Evolutionary conservation across 2,329 filamentous ascomycete species (phyloP), one percentile per base, ranked within the genome.

Genomic region (Ophiostoma sp.): DNA sequence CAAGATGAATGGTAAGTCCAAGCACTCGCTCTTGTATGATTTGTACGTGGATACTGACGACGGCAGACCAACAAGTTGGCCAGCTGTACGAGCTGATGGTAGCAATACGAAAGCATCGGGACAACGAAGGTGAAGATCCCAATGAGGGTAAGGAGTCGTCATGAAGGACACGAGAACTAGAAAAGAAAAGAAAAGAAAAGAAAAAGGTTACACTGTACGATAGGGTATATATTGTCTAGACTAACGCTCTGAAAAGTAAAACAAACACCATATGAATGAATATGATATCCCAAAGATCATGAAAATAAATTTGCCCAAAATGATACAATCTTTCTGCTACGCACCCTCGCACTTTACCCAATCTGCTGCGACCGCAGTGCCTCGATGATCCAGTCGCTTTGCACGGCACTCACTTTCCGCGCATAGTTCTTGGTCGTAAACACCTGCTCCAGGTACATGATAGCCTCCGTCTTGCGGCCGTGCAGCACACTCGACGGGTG

Each of bases 11-110:
- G 95, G 94, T 97, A 81, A 78, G 90, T 85, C 8, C 59, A 48
- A 19, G 15, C 42, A 19, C 12, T 3, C 15, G 0, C 22, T 31
- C 4, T n/a, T n/a, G 5, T 2, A 63, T 8, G 57, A 63, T 36
- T 8, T 33, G 55, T 4, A 9, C 31, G 59, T n/a, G 4, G 1
- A 45, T 19, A 17, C 69, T 73, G 70, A 68, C 71, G 33, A 77
- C 63, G 50, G 12, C 75, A 97, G 94, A 98, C 80, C 92, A 98
- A 81, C 96, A 99, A 83, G 85, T 98, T 70, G 93, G 91, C 1
- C 96, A 99, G 82, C 84, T 99, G 77, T 98, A 98, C 80, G 95
- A 98, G 80, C 85, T 99, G 73, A 97, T 98, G 94, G 88, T 92
- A 81, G 89, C 93, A 1, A 97, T 97, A 73, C 82, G 83, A 76